Evolutionary conservation across 2,329 filamentous ascomycete species (phyloP), one percentile per base, ranked within the genome.

Genomic region (Periconia macrospinosa): DNA sequence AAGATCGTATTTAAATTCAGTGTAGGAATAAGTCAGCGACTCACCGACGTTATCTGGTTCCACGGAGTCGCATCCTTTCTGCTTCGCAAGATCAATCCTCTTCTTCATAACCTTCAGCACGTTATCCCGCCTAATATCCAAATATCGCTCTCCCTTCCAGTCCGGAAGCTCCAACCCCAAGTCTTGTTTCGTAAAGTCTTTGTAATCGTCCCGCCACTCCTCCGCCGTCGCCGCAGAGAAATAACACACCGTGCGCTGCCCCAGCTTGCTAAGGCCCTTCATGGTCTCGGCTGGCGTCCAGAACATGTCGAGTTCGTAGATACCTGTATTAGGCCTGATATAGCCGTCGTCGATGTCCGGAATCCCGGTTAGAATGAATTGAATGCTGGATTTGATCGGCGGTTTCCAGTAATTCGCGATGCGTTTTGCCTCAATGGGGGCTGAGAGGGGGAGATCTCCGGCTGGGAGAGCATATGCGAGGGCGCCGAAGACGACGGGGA

Each of bases 61-160:
- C 30, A 75, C 66, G 6, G 70, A 70, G 55, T 74, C 67, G 47
- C 73, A 75, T 0, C 71, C 72, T 47, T 71, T 73, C 3, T 55
- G 3, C n/a, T 42, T 49, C 9, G 65, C 65, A 7, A 66, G 45
- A 42, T 66, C 62, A 23, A 68, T 64, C n/a, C 65, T 41, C 49
- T 60, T 60, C 54, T 60, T 54, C 46, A 68, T 67, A 14, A 67
- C 58, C 11, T 66, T 55, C 33, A 66, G 54, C 5, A 66, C 62
- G 15, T 65, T 63, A 5, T 50, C 43, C 14, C 54, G 50, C 17
- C 60, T 30, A 30, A 68, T 62, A 55, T 66, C 62, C 17, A 66
- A 47, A 43, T 63, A 66, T 14, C 54, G 50, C 50, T 68, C 63
- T 8, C 61, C 65, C 3, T 59, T 58, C 65, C 65, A 68, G 27